These are phyloP conservation scores for Antrodiella citrinella DNA, from an alignment of 768 basidiomycete genomes.

Conservation along the genomic window DNA sequence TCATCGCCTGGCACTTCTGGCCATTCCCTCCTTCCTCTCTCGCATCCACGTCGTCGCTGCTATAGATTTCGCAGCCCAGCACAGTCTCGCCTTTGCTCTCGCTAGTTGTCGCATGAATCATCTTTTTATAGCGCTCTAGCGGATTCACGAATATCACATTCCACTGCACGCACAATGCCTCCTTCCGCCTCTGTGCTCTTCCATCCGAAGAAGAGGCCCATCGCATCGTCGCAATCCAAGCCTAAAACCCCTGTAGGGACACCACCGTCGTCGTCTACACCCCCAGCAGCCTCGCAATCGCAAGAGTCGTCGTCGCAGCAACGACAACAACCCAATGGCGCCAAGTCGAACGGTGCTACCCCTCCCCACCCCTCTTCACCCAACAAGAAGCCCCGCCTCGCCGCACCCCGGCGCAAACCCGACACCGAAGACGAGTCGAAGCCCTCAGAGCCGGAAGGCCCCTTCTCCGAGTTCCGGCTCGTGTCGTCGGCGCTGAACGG, in stretches of 20 bases:
- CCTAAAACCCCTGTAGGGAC: neutral
- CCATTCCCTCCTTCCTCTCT: neutral
- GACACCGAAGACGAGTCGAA: constrained; percentile 43
- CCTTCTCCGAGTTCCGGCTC: constrained; percentile 70
- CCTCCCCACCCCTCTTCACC: constrained; percentile 6
- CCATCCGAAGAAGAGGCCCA: constrained; percentile 9
- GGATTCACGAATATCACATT: neutral
- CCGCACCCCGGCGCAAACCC: constrained; percentile 33
- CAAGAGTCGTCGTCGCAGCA: neutral
- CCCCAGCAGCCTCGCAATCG: constrained; percentile 1
- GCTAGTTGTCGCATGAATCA: neutral
- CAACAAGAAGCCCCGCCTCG: constrained; percentile 2
- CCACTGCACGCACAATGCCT: constrained; percentile 1
- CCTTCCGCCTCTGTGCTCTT: constrained; percentile 6
- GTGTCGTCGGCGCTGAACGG: constrained; percentile 75
- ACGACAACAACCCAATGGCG: neutral
- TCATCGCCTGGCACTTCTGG: neutral
- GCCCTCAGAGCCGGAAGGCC: constrained; percentile 47
- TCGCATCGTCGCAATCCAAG: neutral
- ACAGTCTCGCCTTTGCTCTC: neutral
- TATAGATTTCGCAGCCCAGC: neutral
- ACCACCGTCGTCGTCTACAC: constrained; percentile 1
- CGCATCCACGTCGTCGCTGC: neutral
- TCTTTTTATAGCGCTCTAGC: neutral
- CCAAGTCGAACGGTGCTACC: neutral